Conservation (phyloP, 345 rosid genomes). For the Bretschneidera sinensis region DNA sequence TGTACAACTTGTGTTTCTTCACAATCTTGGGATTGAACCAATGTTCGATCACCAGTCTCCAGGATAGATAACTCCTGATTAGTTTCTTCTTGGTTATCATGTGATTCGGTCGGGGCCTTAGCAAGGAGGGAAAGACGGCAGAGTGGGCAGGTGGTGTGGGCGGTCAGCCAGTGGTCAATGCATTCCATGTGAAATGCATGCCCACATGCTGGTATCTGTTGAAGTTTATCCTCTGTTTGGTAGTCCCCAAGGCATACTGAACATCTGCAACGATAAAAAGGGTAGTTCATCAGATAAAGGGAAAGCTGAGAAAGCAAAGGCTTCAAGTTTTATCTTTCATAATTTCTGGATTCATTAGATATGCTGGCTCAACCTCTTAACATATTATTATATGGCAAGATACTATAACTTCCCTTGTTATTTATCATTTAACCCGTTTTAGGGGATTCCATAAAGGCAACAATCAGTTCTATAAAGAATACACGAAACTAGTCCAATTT, state of each 20-base stretch:
- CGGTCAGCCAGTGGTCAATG: constrained; percentile 83
- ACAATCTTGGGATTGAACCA: constrained; percentile 18
- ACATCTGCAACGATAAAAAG: constrained; percentile 42
- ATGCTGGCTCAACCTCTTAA: too few species aligned
- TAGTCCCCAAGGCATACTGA: constrained; percentile 83
- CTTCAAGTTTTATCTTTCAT: background rate
- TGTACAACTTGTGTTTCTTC: constrained; percentile 20
- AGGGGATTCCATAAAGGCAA: too few species aligned
- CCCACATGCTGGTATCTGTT: constrained; percentile 74
- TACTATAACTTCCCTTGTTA: too few species aligned
- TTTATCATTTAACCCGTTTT: too few species aligned
- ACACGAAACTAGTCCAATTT: too few species aligned
- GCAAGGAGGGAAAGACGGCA: constrained; percentile 73
- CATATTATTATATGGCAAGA: too few species aligned
- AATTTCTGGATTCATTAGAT: too few species aligned
- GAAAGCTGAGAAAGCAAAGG: background rate
- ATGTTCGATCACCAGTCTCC: constrained; percentile 10
- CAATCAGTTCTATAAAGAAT: too few species aligned
- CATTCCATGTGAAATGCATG: constrained; percentile 92
- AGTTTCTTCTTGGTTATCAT: constrained; percentile 26
- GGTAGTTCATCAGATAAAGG: constrained; percentile 5
- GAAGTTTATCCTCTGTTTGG: constrained; percentile 77
- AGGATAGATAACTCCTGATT: constrained; percentile 14
- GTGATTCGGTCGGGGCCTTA: constrained; percentile 24
- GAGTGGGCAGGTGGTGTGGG: constrained; percentile 85